Base-by-base conservation (phyloP, 192 early-diverging fungal species). In the Podila epigama region DNA sequence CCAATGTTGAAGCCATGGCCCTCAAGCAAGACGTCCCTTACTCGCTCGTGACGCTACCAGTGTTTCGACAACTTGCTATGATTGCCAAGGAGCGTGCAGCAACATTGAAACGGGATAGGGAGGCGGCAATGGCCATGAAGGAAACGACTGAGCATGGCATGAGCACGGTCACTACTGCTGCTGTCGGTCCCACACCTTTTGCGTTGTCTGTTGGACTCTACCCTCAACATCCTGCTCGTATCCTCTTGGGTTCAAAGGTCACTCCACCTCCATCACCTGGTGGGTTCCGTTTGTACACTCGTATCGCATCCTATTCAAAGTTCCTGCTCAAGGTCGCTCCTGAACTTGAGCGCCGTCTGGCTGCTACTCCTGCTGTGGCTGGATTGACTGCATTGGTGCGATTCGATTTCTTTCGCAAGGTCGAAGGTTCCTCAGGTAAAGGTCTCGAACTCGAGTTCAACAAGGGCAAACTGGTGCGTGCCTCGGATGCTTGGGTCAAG, bases 341-440 rank as follows among this genome's bases (percentile, higher is more conserved):
- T 10, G 66, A 66, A 28, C 62, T 75, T 11, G 71, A 75, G 52
- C 25, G 18, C 7, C 71, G 71, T 20, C 53, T 75, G 15, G 63
- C 71, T 33, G 12, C 18, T 0, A 53, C 66, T 5, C 34, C 42
- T 6, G 62, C 56, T 1, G 42, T 62, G 1, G 52, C 59, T 2
- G 64, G 64, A 1, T 13, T 53, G 12, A 48, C 58, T 0, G 64
- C 58, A 5, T 22, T 50, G 13, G 39, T 73, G 28, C 70, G 37
- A 5, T 15, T 65, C 0, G 58, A 73, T 35, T 73, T 66, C 39
- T 73, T 60, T 51, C 70, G 70, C 22, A 33, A 64, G 29, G 70
- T 66, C 1, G 70, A 66, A 18, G 70, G 70, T 1, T 55, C 20
- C 28, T 25, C 51, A 6, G 58, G 57, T 22, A 52, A 60, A 3